phyloP scores from a whole-genome alignment of 1,284 basidiomycete genomes.

The Ustilago nuda region DNA sequence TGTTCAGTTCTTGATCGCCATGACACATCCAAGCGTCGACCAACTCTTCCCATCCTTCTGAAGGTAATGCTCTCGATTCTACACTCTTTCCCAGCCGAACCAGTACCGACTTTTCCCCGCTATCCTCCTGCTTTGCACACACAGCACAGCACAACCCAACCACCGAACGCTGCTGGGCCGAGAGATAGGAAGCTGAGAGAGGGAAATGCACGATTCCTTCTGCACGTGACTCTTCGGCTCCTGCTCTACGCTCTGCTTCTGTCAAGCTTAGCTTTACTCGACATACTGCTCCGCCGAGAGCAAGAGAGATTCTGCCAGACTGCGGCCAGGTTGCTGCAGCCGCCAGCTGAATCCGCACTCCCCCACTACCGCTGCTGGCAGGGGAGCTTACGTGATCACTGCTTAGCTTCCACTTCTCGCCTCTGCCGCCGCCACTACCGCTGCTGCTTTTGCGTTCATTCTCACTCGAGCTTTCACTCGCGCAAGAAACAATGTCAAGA shows the following conservation, averaged over 20 bases:
- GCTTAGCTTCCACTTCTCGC: constrained; percentile 17
- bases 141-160: constrained; percentile 22
- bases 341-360: constrained; percentile 10
- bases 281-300: neutral
- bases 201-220: constrained; percentile 34
- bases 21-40: constrained; percentile 99
- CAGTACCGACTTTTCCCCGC: neutral
- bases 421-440: constrained; percentile 10
- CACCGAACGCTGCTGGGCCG: neutral
- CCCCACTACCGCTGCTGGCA: too few relatives aligned
- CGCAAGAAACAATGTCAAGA: constrained; percentile 3
- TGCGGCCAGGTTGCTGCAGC: constrained; percentile 9
- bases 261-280: constrained; percentile 26
- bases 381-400: constrained; percentile 15
- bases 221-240: neutral
- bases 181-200: constrained; percentile 19
- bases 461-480: constrained; percentile 13
- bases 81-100: neutral
- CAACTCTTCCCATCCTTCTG: constrained; percentile 95
- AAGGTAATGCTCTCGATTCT: constrained; percentile 85
- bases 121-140: neutral
- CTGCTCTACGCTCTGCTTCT: constrained; percentile 15
- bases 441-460: constrained; percentile 5
- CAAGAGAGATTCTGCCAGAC: constrained; percentile 10
- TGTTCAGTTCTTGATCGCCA: constrained; percentile 76